These are phyloP conservation scores for Scedosporium apiospermum DNA, from an alignment of 2,329 filamentous ascomycete species.

Conservation along the genomic window DNA sequence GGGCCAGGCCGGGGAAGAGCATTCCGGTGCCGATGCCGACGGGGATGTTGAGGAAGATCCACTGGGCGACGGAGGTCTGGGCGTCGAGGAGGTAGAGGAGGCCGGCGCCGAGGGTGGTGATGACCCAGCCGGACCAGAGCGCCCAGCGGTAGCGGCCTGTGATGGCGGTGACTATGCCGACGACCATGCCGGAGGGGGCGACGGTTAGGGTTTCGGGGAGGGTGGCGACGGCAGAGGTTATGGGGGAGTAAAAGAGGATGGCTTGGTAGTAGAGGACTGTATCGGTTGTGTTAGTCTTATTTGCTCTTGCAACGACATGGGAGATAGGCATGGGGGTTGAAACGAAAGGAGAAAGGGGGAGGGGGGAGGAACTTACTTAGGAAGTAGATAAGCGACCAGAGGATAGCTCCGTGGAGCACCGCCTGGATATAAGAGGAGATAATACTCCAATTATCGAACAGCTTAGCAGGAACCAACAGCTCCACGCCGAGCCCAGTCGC, in stretches of 20 bases:
- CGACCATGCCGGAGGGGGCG: conserved; percentile 47
- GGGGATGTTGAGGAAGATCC: conserved; percentile 53
- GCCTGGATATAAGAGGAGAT: conserved; percentile 40
- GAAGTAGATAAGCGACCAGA: conserved; percentile 47
- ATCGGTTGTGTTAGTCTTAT: conserved; percentile 15
- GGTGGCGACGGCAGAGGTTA: conserved; percentile 44
- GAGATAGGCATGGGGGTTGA: neutral
- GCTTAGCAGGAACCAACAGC: conserved; percentile 34
- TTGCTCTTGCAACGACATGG: no score
- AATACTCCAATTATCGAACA: conserved; percentile 39
- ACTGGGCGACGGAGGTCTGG: conserved; percentile 39
- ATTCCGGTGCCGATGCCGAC: conserved; percentile 54
- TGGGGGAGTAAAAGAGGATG: conserved; percentile 42
- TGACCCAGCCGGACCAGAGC: conserved; percentile 51
- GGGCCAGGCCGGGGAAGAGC: conserved; percentile 53
- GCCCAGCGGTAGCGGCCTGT: conserved; percentile 52
- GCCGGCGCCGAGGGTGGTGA: conserved; percentile 50
- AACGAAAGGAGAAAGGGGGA: conserved; percentile 1
- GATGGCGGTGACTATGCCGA: conserved; percentile 43
- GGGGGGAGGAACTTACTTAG: conserved; percentile 23
- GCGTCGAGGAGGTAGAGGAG: conserved; percentile 37
- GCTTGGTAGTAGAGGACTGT: conserved; percentile 34
- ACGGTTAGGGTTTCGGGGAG: conserved; percentile 55
- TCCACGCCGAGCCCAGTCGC: conserved; percentile 25
- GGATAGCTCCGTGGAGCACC: conserved; percentile 46